Base-by-base conservation (phyloP, 805 yeast genomes). In the Wickerhamiella vanderwaltii region DNA sequence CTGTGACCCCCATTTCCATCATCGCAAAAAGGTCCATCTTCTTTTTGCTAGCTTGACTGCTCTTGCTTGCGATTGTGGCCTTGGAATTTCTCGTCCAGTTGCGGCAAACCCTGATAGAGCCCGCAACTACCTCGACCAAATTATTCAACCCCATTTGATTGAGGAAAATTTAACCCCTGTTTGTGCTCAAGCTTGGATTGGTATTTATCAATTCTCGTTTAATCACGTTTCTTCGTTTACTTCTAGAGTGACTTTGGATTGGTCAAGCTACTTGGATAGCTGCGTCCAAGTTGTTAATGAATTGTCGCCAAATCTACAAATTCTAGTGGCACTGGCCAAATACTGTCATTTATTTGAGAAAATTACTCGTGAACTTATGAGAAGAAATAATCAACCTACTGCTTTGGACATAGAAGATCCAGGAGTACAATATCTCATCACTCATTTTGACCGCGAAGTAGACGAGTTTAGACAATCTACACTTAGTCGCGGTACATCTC, bases 1-100 rank as follows among this genome's bases (percentile, higher is more conserved):
- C 55, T 82, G 80, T 49, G 72, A 83, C 3, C 82, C 94, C 0
- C 95, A 84, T 58, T 64, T 82, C 50, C 81, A 82, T 49, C 81
- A 77, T 48, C 81, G 80, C 51, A 73, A 93, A 44, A 72, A 93
- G 36, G 77, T 78, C 48, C 91, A 82, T 55, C 63, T 84, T 40
- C 68, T 83, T 48, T 73, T 75, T 42, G 64, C 73, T 11, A 63
- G 83, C 17, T 75, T 86, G 40, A 73, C 78, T 11, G 66, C 79
- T 3, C 65, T 86, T 59, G 69, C 81, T 1, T 79, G 75, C 51
- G 95, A 86, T 56, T 60, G 86, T 41, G 94, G 94, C 0, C 67
- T 85, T 4, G 73, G 74, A 18, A 22, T 38, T 3, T 18, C 33
- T 4, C 41, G 41, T 5, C 41, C 41, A 9, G 5, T 13, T 13